phyloP scores from a whole-genome alignment of 768 basidiomycete genomes.

The Pilatotrama ljubarskyi region DNA sequence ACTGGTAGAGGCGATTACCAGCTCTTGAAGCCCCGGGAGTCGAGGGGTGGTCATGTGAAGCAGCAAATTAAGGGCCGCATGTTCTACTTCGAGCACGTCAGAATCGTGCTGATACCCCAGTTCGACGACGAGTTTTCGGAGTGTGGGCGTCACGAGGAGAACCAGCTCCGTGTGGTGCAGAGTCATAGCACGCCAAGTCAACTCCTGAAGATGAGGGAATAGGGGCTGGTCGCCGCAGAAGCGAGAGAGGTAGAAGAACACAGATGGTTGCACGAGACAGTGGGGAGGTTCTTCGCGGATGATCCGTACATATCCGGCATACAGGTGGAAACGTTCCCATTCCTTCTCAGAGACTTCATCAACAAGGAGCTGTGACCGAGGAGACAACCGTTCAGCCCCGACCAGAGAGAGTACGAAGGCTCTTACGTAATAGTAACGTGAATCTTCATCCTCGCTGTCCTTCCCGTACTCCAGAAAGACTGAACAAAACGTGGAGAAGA shows the following conservation, averaged over 20 bases:
- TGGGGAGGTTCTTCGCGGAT: background rate
- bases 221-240: background rate
- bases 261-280: background rate
- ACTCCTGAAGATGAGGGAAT: background rate
- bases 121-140: background rate
- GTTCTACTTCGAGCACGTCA: background rate
- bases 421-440: background rate
- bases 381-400: background rate
- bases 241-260: slow-evolving; percentile 1
- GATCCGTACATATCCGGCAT: background rate
- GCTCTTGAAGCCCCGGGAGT: no score
- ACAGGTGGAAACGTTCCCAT: background rate
- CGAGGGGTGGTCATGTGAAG: background rate
- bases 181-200: background rate
- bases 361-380: background rate
- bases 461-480: background rate
- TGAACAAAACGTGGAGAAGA: background rate
- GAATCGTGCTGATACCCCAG: background rate
- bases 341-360: background rate
- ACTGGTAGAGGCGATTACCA: no score
- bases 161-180: background rate
- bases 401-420: background rate
- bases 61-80: background rate
- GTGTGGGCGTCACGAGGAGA: background rate
- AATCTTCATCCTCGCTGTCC: background rate